Conservation (phyloP, 2,329 filamentous ascomycete genomes). For the Claviceps citrina region DNA sequence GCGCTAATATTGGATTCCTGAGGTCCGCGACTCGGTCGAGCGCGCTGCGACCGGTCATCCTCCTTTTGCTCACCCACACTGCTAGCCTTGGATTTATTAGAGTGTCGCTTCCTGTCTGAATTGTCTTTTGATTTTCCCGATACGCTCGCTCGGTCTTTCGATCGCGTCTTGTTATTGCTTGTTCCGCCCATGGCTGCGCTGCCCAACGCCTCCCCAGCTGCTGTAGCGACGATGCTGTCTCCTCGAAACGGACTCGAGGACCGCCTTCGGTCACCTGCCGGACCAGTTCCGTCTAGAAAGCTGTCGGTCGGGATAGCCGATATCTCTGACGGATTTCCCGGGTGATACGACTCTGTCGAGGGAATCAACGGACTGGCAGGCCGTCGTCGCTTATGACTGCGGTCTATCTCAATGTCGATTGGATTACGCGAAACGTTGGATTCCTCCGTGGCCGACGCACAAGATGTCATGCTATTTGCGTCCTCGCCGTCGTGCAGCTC, state of each 20-base stretch:
- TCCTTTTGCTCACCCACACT: conserved; percentile 30
- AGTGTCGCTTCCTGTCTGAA: conserved; percentile 31
- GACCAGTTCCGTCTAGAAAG: conserved; percentile 43
- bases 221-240: conserved; percentile 23
- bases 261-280: conserved; percentile 24
- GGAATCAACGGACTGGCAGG: conserved; percentile 54
- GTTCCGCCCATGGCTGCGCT: conserved; percentile 26
- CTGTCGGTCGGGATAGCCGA: conserved; percentile 56
- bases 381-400: conserved; percentile 39
- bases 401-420: conserved; percentile 78
- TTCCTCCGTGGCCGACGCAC: conserved; percentile 64
- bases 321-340: conserved; percentile 63
- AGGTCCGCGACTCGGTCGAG: conserved; percentile 35
- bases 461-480: conserved; percentile 53
- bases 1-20: conserved; percentile 38
- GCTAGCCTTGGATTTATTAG: conserved; percentile 32
- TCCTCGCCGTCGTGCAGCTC: conserved; percentile 40
- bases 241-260: conserved; percentile 27
- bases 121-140: conserved; percentile 29
- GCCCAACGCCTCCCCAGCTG: conserved; percentile 19
- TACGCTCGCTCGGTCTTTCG: conserved; percentile 27
- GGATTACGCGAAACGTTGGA: conserved; percentile 64
- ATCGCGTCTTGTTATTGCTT: conserved; percentile 30
- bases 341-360: conserved; percentile 44
- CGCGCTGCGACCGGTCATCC: conserved; percentile 33